Base-by-base conservation (phyloP, 208 protist species). In the Naegleria gruberi region DNA sequence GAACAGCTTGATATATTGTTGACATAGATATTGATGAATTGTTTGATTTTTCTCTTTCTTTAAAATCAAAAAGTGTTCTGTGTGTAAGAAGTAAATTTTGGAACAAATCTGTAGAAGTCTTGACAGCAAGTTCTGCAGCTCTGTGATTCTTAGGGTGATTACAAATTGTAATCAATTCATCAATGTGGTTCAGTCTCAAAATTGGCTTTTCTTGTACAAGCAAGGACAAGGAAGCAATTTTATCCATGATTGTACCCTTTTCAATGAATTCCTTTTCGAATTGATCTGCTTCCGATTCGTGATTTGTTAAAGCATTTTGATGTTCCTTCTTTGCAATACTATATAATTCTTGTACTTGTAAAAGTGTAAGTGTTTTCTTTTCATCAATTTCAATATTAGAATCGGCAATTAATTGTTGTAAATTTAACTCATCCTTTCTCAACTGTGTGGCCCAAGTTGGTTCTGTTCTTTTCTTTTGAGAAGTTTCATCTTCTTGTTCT, bases 201-300 rank as follows among this genome's bases (percentile, higher is more conserved):
- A 77, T 77, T 77, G 65, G 65, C 12, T 77, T 37, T 77, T 77
- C 26, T 77, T 77, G 65, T 7, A 77, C 30, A 5, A 77, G 30
- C 8, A 37, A 37, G 26, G 65, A 77, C 10, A 77, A n/a, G 1
- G 65, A 12, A 37, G 65, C 65, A 77, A 77, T 77, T 77, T 77
- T 77, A 77, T 77, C 65, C 30, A 77, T 37, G 1, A 77, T 37
- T 37, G 65, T 77, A 77, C 65, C 65, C 30, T 77, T 77, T n/a
- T 77, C 30, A 77, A 77, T n/a, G 30, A 77, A 77, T 77, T 77
- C 65, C 65, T 77, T 77, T 77, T 77, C 65, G 34, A 77, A 77
- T 37, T 77, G 30, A 37, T 77, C 65, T 77, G 26, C 65, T n/a
- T 30, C 30, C 10, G 65, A 77, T 19, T 77, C 65, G 10, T 77